These are phyloP conservation scores for Ustilago shanxiensis DNA, from an alignment of 1,284 basidiomycete genomes.

Conservation along the genomic window DNA sequence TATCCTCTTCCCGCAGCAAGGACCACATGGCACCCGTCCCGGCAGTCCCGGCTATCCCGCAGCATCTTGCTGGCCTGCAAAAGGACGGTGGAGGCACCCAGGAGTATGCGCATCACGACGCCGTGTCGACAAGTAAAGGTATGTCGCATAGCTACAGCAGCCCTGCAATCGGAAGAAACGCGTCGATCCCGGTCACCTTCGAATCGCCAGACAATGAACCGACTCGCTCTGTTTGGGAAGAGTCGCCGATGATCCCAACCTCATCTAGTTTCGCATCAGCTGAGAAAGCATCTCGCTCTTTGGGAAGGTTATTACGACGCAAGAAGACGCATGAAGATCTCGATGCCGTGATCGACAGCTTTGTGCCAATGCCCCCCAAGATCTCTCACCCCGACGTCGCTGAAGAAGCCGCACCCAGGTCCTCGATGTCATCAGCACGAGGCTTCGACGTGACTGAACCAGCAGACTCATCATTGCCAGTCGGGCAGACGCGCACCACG, in stretches of 20 bases:
- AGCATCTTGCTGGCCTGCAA: conserved; percentile 3
- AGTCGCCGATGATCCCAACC: conserved; percentile 16
- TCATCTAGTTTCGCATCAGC: conserved; percentile 28
- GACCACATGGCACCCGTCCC: conserved; percentile 12
- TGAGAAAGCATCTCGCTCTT: conserved; percentile 20
- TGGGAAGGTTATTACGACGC: conserved; percentile 29
- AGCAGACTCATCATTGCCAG: background rate
- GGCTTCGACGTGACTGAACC: conserved; percentile 22
- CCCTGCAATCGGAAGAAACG: background rate
- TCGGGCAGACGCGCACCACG: conserved; percentile 28
- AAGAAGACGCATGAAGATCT: conserved; percentile 27
- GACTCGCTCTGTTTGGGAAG: conserved; percentile 33
- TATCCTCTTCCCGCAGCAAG: conserved; percentile 32
- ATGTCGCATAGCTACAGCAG: background rate
- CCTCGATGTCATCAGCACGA: conserved; percentile 39
- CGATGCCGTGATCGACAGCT: conserved; percentile 15
- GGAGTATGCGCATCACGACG: background rate
- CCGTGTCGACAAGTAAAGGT: background rate
- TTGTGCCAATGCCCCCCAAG: conserved; percentile 25
- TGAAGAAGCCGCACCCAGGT: conserved; percentile 28
- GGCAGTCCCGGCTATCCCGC: conserved; percentile 25
- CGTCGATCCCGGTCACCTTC: conserved; percentile 12
- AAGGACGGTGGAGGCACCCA: background rate
- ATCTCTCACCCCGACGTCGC: conserved; percentile 21
- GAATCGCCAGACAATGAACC: conserved; percentile 9